These are phyloP conservation scores for Ascochyta clinopodiicola DNA, from an alignment of 2,329 filamentous ascomycete genomes.

Conservation along the genomic window DNA sequence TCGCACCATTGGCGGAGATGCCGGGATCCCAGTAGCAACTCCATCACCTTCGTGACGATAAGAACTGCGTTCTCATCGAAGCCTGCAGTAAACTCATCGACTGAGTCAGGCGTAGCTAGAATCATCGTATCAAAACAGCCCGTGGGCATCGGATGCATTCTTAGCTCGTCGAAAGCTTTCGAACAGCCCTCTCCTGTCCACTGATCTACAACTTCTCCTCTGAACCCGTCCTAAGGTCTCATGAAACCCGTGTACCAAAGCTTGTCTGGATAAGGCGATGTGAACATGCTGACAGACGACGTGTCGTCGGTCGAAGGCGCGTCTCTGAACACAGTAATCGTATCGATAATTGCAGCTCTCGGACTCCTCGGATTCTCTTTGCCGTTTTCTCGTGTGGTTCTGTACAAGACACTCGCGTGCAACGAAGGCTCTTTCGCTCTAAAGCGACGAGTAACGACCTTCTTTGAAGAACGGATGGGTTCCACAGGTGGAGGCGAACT, in stretches of 20 bases:
- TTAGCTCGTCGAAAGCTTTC: conserved; percentile 12
- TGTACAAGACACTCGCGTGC: neutral
- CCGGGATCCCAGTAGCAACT: conserved; percentile 6
- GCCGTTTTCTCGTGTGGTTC: neutral
- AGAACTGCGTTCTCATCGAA: conserved; percentile 20
- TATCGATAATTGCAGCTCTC: neutral
- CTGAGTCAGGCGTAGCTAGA: neutral
- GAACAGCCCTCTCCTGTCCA: conserved; percentile 1
- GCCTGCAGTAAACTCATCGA: conserved; percentile 1
- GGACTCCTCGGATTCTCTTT: neutral
- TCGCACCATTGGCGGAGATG: neutral
- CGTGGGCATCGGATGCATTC: neutral
- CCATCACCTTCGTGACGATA: conserved; percentile 8
- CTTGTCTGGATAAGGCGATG: conserved; percentile 4
- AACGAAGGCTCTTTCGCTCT: neutral
- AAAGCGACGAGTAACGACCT: neutral
- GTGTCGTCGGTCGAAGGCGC: neutral
- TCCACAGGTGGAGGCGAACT: neutral
- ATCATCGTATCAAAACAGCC: neutral
- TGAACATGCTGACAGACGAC: neutral
- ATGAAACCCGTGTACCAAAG: conserved; percentile 28
- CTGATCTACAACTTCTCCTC: neutral
- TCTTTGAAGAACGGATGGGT: neutral
- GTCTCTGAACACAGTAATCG: neutral
- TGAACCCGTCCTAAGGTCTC: conserved; percentile 19